Percentiles rank a stretch among this genome's conserved stretches.
These are phyloP conservation scores for Chytridium lagenaria DNA, from an alignment of 371 early-diverging fungal species.

Conservation along the genomic window DNA sequence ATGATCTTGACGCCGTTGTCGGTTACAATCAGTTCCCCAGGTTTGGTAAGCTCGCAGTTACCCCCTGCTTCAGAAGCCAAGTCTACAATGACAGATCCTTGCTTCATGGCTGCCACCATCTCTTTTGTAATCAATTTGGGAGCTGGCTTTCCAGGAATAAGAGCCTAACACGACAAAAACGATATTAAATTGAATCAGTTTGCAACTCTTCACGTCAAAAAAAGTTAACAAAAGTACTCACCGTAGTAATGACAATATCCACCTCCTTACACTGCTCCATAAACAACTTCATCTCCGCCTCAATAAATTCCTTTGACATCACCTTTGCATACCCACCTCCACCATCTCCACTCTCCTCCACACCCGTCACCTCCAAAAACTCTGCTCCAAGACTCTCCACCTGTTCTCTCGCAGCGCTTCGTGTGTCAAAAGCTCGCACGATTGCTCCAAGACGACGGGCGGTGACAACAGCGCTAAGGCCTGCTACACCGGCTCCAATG, in stretches of 20 bases:
- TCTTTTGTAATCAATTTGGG: conserved; percentile 40
- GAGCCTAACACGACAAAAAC: too few relatives aligned
- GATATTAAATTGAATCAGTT: too few relatives aligned
- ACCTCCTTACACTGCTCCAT: conserved; percentile 39
- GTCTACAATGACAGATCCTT: conserved; percentile 43
- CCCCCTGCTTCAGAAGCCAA: conserved; percentile 46
- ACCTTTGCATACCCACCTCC: conserved; percentile 46
- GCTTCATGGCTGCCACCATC: conserved; percentile 42
- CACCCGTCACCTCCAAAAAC: conserved; percentile 39
- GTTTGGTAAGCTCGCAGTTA: conserved; percentile 44
- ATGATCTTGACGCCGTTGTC: conserved; percentile 40
- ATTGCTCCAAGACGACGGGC: conserved; percentile 45
- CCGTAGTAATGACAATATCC: conserved; percentile 48
- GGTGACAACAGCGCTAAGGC: conserved; percentile 42
- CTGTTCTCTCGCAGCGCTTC: conserved; percentile 41
- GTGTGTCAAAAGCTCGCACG: conserved; percentile 43
- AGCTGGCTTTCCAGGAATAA: conserved; percentile 46
- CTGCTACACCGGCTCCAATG: conserved; percentile 49
- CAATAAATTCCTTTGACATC: conserved; percentile 43
- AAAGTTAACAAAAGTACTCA: neutral
- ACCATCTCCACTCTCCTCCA: conserved; percentile 40
- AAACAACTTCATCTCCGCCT: conserved; percentile 41
- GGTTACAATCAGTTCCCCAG: conserved; percentile 33
- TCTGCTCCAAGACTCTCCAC: conserved; percentile 43
- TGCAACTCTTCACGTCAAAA: neutral